A percentile compares a stretch with the other conserved stretches of the same genome.
phyloP scores from a whole-genome alignment of 2,329 filamentous ascomycete genomes.

The Xylariaceae sp. region DNA sequence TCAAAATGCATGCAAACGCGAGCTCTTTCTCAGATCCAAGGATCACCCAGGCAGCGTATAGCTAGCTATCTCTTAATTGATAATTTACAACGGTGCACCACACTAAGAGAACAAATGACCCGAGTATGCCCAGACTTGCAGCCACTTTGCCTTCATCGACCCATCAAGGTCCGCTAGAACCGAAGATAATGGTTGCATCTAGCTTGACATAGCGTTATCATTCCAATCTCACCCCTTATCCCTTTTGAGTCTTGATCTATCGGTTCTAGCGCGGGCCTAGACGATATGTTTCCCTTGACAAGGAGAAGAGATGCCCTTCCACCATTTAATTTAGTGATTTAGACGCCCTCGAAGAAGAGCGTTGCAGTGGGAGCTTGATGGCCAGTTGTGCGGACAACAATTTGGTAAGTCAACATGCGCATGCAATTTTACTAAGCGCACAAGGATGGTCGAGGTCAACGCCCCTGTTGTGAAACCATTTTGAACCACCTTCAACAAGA shows the following conservation, averaged over 20 bases:
- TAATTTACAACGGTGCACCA: no score
- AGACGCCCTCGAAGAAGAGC: no score
- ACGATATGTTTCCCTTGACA: not conserved
- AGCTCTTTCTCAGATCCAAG: no score
- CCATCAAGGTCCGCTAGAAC: conserved; percentile 12
- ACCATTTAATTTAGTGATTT: no score
- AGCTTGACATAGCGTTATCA: not conserved
- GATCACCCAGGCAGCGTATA: not conserved
- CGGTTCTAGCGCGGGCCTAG: not conserved
- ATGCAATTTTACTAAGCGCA: conserved; percentile 7
- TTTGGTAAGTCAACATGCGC: not conserved
- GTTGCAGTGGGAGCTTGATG: not conserved
- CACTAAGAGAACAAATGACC: no score
- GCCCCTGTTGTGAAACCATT: conserved; percentile 31
- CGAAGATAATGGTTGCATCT: conserved; percentile 14
- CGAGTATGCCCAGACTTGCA: conserved; percentile 11
- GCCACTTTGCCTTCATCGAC: conserved; percentile 17
- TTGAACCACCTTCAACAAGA: conserved; percentile 13
- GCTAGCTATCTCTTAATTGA: not conserved
- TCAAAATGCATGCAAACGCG: no score
- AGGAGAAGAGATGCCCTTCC: not conserved
- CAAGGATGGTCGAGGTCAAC: conserved; percentile 17
- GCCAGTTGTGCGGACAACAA: no score
- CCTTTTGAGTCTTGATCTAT: conserved; percentile 1
- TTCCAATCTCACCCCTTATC: conserved; percentile 11